Evolutionary conservation across 495 filamentous ascomycete species (phyloP), one percentile per base, ranked within the genome.

Genomic region (Neurospora sp.): DNA sequence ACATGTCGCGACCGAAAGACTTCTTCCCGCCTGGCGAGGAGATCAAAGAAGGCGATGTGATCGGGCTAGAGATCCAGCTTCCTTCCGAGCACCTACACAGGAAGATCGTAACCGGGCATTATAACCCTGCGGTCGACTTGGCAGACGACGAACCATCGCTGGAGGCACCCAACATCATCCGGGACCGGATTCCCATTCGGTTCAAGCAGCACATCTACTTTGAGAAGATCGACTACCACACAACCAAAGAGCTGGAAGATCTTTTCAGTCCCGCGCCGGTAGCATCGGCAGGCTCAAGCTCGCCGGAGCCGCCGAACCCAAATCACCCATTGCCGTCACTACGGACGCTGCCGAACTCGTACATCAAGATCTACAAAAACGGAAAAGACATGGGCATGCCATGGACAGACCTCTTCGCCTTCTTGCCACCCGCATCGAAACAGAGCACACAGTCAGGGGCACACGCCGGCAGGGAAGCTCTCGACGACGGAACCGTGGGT

Each of bases 131-230:
- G 2, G 88, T 92, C 7, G 93, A 97, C 78, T 76, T 87, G 3
- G 78, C 81, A 40, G 84, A 89, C 74, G 90, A 90, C 68, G 87
- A 90, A 20, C 82, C 87, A 82, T 83, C 44, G 9, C 74, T 71
- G 6, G 84, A 84, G 69, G 83, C 82, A 5, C 78, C 87, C 0
- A 93, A 98, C 80, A 92, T 97, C 72, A 92, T 99, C 70, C 92
- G 96, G 73, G 96, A 98, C 79, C 91, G 96, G 44, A 91, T 97
- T 59, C 94, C 95, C 3, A 97, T 98, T 74, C 89, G 94, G 18
- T 97, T 94, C 81, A 97, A 97, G 82, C 88, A 90, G 69, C 92
- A 96, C 79, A 90, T 94, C 70, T 97, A 94, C 82, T 97, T 97
- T 82, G 96, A 99, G 80, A 91, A 94, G 78, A 94, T 94, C 73